Evolutionary conservation across 352 stramenopile species (phyloP), one percentile per base, ranked within the genome.

Genomic region (Phytophthora sp.): DNA sequence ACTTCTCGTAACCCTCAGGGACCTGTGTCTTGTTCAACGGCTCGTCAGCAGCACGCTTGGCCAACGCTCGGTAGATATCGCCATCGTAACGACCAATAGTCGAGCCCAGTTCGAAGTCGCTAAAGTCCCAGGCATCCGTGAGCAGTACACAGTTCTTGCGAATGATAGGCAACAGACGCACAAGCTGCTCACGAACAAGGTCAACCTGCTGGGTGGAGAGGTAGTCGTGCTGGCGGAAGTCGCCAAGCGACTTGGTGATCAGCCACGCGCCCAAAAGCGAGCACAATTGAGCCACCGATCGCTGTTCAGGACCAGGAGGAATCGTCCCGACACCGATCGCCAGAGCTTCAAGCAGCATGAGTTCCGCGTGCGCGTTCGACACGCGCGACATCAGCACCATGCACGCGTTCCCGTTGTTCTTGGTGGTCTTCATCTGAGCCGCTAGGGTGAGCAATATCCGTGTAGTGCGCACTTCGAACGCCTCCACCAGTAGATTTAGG

Each of bases 101-200:
- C 63, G 79, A 88, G 59, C 78, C 78, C 12, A 92, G 51, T 66
- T 90, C 80, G 44, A 88, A 89, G 63, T 90, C 79, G n/a, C 29
- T 88, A 16, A 88, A 88, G 53, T 74, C 58, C 67, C 62, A 76
- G 7, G 63, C 67, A 51, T 79, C 71, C 2, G 74, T 83, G 11
- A 86, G 62, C 35, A 83, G 49, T 13, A 88, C 69, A 7, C 63
- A 72, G 62, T 86, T 86, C 59, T 75, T 76, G 29, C 79, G 77
- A 7, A 86, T 53, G 2, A 73, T 36, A 3, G 77, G 71, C 21
- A 88, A 57, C 26, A 86, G 55, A 31, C 30, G 26, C 4, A 82
- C 27, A 16, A 82, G 13, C 57, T 81, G 75, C 15, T 74, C 33
- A 24, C 62, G 72, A 8, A 77, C 66, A 21, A 77, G 54, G 7